phyloP scores from a whole-genome alignment of 1,284 basidiomycete species.

The Vanrija humicola region DNA sequence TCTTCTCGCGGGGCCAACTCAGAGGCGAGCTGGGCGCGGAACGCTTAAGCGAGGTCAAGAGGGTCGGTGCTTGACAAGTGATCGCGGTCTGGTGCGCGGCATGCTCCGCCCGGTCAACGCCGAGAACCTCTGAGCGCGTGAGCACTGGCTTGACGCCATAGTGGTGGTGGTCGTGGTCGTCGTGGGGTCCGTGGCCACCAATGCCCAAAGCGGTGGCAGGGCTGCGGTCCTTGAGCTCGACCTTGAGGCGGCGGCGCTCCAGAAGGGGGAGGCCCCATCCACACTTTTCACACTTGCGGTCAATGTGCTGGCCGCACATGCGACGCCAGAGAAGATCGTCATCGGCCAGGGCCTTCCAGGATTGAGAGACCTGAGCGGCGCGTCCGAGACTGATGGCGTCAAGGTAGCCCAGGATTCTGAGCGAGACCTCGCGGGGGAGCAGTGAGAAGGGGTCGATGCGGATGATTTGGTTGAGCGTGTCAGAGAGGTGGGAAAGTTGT shows the following conservation, averaged over 20 bases:
- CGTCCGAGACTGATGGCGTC: slow-evolving; percentile 94
- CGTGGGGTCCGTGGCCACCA: slow-evolving; percentile 29
- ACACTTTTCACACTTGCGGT: slow-evolving; percentile 93
- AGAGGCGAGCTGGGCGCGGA: slow-evolving; percentile 17
- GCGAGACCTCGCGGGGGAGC: slow-evolving; percentile 83
- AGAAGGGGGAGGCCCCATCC: slow-evolving; percentile 95
- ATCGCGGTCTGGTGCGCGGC: slow-evolving; percentile 4
- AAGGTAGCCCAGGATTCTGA: slow-evolving; percentile 86
- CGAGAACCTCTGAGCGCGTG: slow-evolving; percentile 32
- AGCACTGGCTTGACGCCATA: slow-evolving; percentile 22
- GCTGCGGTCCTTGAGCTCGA: slow-evolving; percentile 45
- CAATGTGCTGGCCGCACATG: slow-evolving; percentile 99
- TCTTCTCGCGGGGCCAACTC: slow-evolving; percentile 17
- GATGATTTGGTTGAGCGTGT: slow-evolving; percentile 85
- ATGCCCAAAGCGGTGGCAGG: slow-evolving; percentile 37
- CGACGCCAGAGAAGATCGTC: slow-evolving; percentile 94
- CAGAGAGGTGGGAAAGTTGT: slow-evolving; percentile 93
- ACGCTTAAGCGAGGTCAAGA: slow-evolving; percentile 12
- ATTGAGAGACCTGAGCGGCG: slow-evolving; percentile 85
- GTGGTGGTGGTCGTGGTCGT: slow-evolving; percentile 28
- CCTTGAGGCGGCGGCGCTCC: slow-evolving; percentile 54
- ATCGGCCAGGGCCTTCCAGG: slow-evolving; percentile 87
- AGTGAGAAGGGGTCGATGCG: slow-evolving; percentile 91
- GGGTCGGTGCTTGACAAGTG: slow-evolving; percentile 14
- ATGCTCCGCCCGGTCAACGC: slow-evolving; percentile 2